phyloP scores from a whole-genome alignment of 306 rosid species.

The Astragalus glycyphyllos region DNA sequence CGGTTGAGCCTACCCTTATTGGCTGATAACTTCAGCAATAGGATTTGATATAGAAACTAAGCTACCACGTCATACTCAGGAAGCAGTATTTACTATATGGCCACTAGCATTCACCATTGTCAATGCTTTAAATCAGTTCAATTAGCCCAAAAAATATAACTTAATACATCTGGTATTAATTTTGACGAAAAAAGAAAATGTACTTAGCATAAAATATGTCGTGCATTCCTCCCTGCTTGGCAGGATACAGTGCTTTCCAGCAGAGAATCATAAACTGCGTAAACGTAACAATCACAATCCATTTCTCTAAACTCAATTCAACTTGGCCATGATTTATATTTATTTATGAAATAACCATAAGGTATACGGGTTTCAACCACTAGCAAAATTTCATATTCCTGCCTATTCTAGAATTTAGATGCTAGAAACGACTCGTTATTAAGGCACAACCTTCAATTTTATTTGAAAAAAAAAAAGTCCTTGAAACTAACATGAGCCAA shows the following conservation, averaged over 20 bases:
- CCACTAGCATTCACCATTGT: slow-evolving; percentile 8
- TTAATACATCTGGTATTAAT: neutral
- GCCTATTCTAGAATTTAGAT: too few relatives aligned
- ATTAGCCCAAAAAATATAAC: neutral
- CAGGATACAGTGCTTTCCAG: neutral
- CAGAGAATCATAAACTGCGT: slow-evolving; percentile 7
- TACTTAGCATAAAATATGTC: slow-evolving; percentile 1
- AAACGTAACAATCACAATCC: neutral
- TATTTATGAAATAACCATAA: slow-evolving; percentile 4
- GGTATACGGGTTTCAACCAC: neutral
- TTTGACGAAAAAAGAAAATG: neutral
- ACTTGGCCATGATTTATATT: neutral
- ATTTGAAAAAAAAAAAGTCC: neutral
- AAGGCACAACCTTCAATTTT: neutral
- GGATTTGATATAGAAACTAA: slow-evolving; percentile 22
- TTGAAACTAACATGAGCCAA: too few relatives aligned
- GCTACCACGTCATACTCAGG: slow-evolving; percentile 1
- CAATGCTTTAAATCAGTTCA: neutral
- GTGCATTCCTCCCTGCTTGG: neutral
- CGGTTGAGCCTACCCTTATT: neutral
- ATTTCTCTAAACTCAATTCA: slow-evolving; percentile 10
- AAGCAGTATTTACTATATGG: neutral
- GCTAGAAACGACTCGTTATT: neutral
- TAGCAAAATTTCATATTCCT: neutral
- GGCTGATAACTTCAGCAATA: neutral